phyloP scores from a whole-genome alignment of 768 basidiomycete species.

The Lactarius vividus region DNA sequence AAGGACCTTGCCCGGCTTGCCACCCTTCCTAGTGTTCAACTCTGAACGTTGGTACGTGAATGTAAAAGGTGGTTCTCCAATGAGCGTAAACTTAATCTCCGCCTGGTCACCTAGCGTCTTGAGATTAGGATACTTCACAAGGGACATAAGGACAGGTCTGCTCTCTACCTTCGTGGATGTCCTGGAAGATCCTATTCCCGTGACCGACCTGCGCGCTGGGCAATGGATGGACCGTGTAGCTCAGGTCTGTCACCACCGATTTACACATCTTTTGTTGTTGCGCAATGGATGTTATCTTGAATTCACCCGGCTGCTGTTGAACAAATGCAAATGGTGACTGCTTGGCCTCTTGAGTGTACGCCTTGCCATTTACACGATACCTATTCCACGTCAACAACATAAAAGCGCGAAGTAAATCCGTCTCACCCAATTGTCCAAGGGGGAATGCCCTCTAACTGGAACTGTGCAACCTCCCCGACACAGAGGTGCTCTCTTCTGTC shows the following conservation, averaged over 20 bases:
- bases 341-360: constrained; percentile 69
- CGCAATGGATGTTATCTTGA: constrained; percentile 83
- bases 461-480: constrained; percentile 85
- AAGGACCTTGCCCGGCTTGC: constrained; percentile 71
- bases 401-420: not conserved
- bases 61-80: constrained; percentile 92
- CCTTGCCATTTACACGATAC: constrained; percentile 77
- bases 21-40: constrained; percentile 61
- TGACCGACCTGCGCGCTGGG: constrained; percentile 89
- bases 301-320: constrained; percentile 79
- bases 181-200: constrained; percentile 76
- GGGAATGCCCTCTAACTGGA: constrained; percentile 90
- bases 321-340: constrained; percentile 82
- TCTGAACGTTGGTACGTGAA: constrained; percentile 93
- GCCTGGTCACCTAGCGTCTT: constrained; percentile 74
- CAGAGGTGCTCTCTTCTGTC: constrained; percentile 79
- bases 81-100: constrained; percentile 85
- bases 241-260: constrained; percentile 71
- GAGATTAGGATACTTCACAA: not conserved
- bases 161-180: constrained; percentile 79
- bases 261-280: constrained; percentile 94
- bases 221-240: constrained; percentile 71
- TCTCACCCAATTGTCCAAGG: constrained; percentile 86
- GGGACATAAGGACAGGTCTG: constrained; percentile 14
- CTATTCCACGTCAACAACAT: constrained; percentile 40